These are phyloP conservation scores for Tarenaya hassleriana DNA, from an alignment of 345 rosid species.

Conservation along the genomic window DNA sequence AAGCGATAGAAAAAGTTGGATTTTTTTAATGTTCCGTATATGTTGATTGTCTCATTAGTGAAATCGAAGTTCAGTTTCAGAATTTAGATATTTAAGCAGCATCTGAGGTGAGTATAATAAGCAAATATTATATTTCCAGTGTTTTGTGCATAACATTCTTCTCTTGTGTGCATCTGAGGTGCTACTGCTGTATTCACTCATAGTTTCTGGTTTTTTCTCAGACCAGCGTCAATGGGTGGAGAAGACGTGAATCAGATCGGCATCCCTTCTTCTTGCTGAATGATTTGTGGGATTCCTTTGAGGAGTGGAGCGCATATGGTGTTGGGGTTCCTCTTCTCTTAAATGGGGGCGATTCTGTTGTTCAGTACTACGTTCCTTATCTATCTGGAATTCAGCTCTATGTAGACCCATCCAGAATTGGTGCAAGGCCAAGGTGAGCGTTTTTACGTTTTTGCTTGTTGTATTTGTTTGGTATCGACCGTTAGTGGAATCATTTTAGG, in stretches of 20 bases:
- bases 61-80: background rate
- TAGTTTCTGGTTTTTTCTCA: constrained; percentile 19
- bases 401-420: constrained; percentile 32
- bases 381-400: constrained; percentile 87
- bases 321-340: constrained; percentile 73
- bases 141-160: too few relatives aligned
- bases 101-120: background rate
- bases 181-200: background rate
- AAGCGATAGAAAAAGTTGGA: background rate
- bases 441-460: constrained; percentile 1
- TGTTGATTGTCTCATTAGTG: background rate
- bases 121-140: too few relatives aligned
- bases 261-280: constrained; percentile 55
- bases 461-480: background rate
- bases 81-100: background rate
- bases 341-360: constrained; percentile 52
- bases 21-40: background rate
- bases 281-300: constrained; percentile 80
- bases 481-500: background rate
- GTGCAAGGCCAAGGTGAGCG: constrained; percentile 21
- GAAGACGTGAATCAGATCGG: constrained; percentile 34
- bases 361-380: constrained; percentile 84
- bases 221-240: constrained; percentile 47
- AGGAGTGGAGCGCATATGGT: constrained; percentile 86
- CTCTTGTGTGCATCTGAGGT: background rate